Evolutionary conservation across 768 basidiomycete species (phyloP), one percentile per base, ranked within the genome.

Genomic region (Pulveroboletus sp.): DNA sequence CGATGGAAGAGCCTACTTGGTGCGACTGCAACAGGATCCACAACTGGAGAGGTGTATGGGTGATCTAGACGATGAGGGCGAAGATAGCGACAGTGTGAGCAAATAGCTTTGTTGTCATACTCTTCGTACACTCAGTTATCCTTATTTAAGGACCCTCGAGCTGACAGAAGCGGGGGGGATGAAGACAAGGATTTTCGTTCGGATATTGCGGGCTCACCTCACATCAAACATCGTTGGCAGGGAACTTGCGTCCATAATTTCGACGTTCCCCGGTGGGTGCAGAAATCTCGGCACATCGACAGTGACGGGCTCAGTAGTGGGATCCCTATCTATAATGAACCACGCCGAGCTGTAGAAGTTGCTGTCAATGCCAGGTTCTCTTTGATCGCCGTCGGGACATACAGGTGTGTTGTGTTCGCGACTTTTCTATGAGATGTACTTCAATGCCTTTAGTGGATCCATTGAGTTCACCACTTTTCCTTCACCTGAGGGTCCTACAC

Each of bases 331-430:
- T 90, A 87, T 54, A 68, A 78, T 26, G 85, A 88, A 57, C 85
- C 86, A 8, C 75, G 79, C 30, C 77, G 82, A 27, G 87, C 85
- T 5, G 76, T 81, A 33, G 71, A 71, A 9, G 73, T 88, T 8
- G 82, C 85, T 5, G 72, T 93, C 55, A 95, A 94, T 61, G 71
- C 73, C 18, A 85, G 81, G 62, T 93, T 95, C 61, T 93, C 90
- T 27, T 59, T 94, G 31, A 73, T 91, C 49, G 90, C 90, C 8
- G 74, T 93, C 28, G 93, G 93, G 9, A 89, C 84, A 6, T 68
- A 74, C 18, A 77, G 83, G 91, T 89, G 46, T 49, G 49, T 48
- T 51, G 14, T 33, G 45, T 24, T 33, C 21, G 30, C 31, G 15
- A 46, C 33, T 32, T 27, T 5, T 24, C 30, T 38, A 21, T n/a